Base-by-base conservation (phyloP, 345 rosid genomes). In the Moricandia moricandioides region DNA sequence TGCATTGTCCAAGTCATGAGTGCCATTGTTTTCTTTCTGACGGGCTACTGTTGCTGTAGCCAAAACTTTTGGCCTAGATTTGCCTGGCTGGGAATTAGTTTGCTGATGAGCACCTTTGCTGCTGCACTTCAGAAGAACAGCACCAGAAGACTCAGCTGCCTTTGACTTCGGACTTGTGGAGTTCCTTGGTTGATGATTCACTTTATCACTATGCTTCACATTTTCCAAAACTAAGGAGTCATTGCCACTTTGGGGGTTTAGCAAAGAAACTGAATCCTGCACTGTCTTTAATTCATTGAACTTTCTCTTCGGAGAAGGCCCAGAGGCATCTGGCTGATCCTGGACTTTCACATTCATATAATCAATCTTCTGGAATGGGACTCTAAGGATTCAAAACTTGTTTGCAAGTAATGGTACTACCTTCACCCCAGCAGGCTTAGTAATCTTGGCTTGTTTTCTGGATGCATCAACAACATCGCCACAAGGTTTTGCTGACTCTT, bases 401-500 rank as follows among this genome's bases (percentile, higher is more conserved):
- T 73, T 84, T 72, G 73, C 84, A 64, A 69, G 69, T 21, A 70
- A 75, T 40, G 71, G 52, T 52, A 81, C 70, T 67, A 78, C 78
- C 85, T 76, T 87, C 57, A 67, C 85, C 39, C 65, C 69, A 21
- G 81, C 79, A 56, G 67, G 64, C 83, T 86, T 91, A 60, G 77
- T 79, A 68, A 82, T 62, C 73, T 88, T 94, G 62, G 59, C 85
- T 67, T 85, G 86, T 82, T 90, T 91, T 73, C 78, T 60, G 54
- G 49, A 78, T 72, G 75, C 83, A 65, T 85, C 88, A 65, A 67
- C 90, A 85, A 16, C 81, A 75, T 85, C 91, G 24, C 81, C 72
- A 56, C 58, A 74, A 71, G 84, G 76, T 80, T 87, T 89, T 58
- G 69, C 62, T 51, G 81, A 63, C 74, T 91, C 97, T 81, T 84